phyloP scores from a whole-genome alignment of 2,329 filamentous ascomycete species.

The Pseudocercospora macadamiae region DNA sequence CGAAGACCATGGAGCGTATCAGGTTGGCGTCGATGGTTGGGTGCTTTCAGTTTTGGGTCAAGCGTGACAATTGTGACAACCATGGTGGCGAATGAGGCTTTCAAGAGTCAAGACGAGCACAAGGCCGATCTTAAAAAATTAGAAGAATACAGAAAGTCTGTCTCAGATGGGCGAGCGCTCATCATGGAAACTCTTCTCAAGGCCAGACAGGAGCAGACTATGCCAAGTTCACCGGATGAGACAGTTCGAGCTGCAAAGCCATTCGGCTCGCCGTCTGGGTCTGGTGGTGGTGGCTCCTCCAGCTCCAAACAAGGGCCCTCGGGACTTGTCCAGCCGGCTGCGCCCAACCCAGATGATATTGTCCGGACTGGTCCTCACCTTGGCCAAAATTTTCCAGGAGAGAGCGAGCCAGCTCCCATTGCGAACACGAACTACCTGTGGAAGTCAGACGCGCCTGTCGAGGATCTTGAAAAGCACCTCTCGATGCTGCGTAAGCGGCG shows the following conservation, averaged over 20 bases:
- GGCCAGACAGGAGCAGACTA: background rate
- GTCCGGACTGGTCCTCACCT: background rate
- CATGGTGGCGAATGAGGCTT: too few species aligned
- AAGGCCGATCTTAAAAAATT: too few species aligned
- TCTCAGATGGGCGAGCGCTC: too few species aligned
- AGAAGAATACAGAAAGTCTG: too few species aligned
- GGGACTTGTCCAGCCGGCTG: background rate
- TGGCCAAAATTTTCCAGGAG: background rate
- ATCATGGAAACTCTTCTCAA: too few species aligned
- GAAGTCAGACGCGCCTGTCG: constrained; percentile 11
- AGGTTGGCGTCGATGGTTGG: too few species aligned
- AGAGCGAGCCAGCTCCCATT: background rate
- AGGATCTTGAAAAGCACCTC: constrained; percentile 19
- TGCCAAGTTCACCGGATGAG: background rate
- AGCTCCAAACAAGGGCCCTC: background rate
- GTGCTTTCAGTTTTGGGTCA: too few species aligned
- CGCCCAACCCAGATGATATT: background rate
- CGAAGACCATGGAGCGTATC: too few species aligned
- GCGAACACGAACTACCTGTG: constrained; percentile 15
- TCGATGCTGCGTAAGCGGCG: constrained; percentile 4
- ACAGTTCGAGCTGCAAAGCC: background rate
- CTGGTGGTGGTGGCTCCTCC: background rate
- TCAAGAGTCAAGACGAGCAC: too few species aligned
- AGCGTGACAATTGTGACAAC: too few species aligned
- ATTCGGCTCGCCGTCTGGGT: background rate